Evolutionary conservation across 2,329 filamentous ascomycete species (phyloP), one percentile per base, ranked within the genome.

Genomic region (Hypoxylon sp.): DNA sequence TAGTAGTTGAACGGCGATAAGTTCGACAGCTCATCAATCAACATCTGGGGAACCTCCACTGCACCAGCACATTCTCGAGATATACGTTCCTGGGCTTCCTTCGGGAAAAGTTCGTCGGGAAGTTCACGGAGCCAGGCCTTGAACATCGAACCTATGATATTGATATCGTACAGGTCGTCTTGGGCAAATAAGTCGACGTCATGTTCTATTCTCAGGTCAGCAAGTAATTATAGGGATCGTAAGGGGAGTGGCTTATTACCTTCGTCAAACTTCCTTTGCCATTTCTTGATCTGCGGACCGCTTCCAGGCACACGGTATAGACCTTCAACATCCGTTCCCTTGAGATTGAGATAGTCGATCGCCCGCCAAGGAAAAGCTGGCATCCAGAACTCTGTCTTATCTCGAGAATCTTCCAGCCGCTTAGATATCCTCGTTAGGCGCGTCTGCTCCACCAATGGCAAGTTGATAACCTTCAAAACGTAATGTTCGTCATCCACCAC

Each of bases 351-450:
- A 69, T 96, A 97, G 73, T 97, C 93, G 60, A 97, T 97, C 51
- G 91, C 95, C 57, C 93, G 82, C 89, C 93, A 97, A 0, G 93
- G 92, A 51, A 97, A 87, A 5, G 91, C 90, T 8, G 93, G 93
- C 92, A 97, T 96, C 93, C 93, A 97, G 67, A 95, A 97, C 67
- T 97, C 93, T 0, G 93, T 97, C 78, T 97, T 97, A 67, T 97
- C 93, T 56, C 87, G 84, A 7, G 92, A 96, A 54, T 89, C 84
- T 66, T 95, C 90, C 31, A 97, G 76, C 20, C 88, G 84, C 72
- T 93, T 95, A 5, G 91, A 95, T 67, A 97, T 97, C 57, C 93
- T 83, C 0, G 93, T 97, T 58, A 86, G 78, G n/a, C 93, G 85
- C 5, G 92, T 92, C 73, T 97, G 93, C 69, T 96, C 88, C 17